Conservation (phyloP, 1,284 basidiomycete species). For the Dichomitus squalens region DNA sequence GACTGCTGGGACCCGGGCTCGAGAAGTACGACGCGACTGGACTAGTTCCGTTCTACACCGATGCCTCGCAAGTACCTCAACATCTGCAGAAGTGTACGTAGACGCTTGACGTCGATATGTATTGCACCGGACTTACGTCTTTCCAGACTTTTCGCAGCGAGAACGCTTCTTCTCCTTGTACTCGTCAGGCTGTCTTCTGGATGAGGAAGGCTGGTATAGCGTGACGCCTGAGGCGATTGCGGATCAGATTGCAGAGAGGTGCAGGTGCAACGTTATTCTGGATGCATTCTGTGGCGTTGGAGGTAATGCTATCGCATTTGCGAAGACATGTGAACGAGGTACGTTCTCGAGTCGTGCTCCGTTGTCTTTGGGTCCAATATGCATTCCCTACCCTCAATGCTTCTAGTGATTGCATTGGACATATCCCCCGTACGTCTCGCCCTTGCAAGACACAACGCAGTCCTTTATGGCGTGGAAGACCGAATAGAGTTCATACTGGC, state of each 20-base stretch:
- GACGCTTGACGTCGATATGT: background rate
- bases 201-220: conserved; percentile 95
- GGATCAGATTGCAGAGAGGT: conserved; percentile 88
- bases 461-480: conserved; percentile 91
- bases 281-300: conserved; percentile 99
- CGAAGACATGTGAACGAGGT: conserved; percentile 92
- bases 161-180: conserved; percentile 82
- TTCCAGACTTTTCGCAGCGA: conserved; percentile 83
- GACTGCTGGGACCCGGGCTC: conserved; percentile 33
- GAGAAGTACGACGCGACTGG: conserved; percentile 67
- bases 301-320: conserved; percentile 97
- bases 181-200: conserved; percentile 75
- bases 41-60: conserved; percentile 70
- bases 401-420: conserved; percentile 89
- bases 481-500: conserved; percentile 92
- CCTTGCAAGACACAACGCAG: conserved; percentile 90
- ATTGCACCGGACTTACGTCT: background rate
- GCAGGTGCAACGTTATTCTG: conserved; percentile 80
- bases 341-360: conserved; percentile 25
- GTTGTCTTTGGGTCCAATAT: background rate
- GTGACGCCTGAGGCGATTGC: conserved; percentile 95
- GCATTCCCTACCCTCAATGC: background rate
- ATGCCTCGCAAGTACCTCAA: conserved; percentile 67
- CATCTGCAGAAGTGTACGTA: conserved; percentile 82
- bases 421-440: conserved; percentile 81